These are phyloP conservation scores for Toxoplasma gondii DNA, from an alignment of 169 alveolate species.

Conservation along the genomic window DNA sequence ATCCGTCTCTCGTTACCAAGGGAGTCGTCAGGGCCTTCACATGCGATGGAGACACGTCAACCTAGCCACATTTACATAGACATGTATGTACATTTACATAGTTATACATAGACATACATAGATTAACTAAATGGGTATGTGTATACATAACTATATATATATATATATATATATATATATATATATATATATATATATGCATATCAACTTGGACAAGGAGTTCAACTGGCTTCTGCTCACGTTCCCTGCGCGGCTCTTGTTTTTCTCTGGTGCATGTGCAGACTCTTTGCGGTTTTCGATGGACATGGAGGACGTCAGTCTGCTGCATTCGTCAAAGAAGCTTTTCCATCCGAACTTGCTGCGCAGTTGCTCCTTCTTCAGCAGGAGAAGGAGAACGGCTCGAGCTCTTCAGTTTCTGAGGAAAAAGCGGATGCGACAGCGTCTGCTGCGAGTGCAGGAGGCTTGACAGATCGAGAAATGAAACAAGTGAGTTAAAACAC, in stretches of 20 bases:
- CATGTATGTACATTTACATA: too few relatives aligned
- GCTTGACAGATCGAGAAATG: not conserved
- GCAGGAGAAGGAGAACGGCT: not conserved
- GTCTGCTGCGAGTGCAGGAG: not conserved
- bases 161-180: too few relatives aligned
- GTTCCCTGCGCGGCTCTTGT: not conserved
- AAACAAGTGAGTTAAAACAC: not conserved
- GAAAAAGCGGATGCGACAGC: not conserved
- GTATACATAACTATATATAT: too few relatives aligned
- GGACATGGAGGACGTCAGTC: slow-evolving; percentile 81
- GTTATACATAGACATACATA: too few relatives aligned
- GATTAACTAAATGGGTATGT: too few relatives aligned
- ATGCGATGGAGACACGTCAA: too few relatives aligned
- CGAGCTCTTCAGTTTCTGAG: not conserved
- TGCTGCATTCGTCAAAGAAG: slow-evolving; percentile 73
- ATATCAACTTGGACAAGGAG: too few relatives aligned
- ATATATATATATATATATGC: too few relatives aligned
- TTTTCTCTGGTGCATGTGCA: not conserved
- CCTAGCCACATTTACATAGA: too few relatives aligned
- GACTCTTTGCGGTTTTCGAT: slow-evolving; percentile 78
- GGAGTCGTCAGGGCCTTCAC: too few relatives aligned
- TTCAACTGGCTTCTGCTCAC: not conserved
- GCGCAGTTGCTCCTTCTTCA: slow-evolving; percentile 68
- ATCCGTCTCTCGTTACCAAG: too few relatives aligned
- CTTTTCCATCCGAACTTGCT: slow-evolving; percentile 72